Evolutionary conservation across 805 yeast species (phyloP).

Genomic region (Sugiyamaella valdiviana): DNA sequence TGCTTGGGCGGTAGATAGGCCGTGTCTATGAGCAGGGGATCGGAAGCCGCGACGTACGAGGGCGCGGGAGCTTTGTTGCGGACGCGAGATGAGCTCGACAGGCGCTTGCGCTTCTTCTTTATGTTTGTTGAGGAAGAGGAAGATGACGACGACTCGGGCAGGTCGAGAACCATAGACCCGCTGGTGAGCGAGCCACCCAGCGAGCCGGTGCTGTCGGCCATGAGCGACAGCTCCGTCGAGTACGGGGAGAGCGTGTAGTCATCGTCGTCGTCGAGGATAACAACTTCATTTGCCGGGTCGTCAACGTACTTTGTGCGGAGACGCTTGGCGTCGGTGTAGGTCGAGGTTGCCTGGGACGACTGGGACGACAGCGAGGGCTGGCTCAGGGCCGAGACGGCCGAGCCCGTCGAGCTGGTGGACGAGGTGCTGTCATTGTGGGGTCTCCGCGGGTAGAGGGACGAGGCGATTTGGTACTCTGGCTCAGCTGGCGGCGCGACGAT

Average conservation of each 20-base stretch:
- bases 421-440: neutral
- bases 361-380: neutral
- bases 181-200: neutral
- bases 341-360: neutral
- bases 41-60: neutral
- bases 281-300: constrained; percentile 1
- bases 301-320: constrained; percentile 1
- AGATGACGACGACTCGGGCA: neutral
- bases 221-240: constrained; percentile 6
- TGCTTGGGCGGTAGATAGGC: constrained; percentile 16
- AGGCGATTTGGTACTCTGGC: neutral
- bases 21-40: neutral
- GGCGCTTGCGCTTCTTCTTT: constrained; percentile 5
- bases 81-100: neutral
- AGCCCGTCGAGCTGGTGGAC: neutral
- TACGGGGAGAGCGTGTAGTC: constrained; percentile 4
- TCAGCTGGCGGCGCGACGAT: neutral
- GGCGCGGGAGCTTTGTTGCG: neutral
- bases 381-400: neutral
- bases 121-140: neutral
- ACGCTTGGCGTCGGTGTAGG: neutral
- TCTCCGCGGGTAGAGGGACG: constrained; percentile 3
- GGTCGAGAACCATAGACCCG: neutral
- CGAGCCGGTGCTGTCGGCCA: constrained; percentile 6
- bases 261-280: constrained; percentile 1